Percentiles rank a stretch among this genome's conserved stretches.
Evolutionary conservation across 169 alveolate species (phyloP).

Genomic region (Besnoitia besnoiti): DNA sequence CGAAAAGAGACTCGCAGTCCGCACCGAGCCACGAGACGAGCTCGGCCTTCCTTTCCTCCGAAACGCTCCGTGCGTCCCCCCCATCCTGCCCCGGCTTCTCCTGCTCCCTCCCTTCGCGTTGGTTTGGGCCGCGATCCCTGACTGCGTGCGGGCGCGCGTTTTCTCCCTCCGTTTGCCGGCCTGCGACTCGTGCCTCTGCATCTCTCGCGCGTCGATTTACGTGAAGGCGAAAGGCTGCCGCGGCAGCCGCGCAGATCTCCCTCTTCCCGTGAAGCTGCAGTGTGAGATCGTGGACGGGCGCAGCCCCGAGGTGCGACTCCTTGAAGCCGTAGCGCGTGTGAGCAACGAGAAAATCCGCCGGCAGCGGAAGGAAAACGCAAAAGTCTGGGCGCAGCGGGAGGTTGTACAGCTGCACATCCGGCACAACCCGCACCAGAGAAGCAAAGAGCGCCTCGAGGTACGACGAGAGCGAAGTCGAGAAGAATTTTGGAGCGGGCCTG

Average conservation of each 20-base stretch:
- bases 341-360: background rate
- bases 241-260: background rate
- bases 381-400: background rate
- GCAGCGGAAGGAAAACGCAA: background rate
- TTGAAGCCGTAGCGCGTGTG: slow-evolving; percentile 18
- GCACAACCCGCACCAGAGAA: background rate
- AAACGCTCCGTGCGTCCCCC: background rate
- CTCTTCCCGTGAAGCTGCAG: background rate
- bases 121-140: background rate
- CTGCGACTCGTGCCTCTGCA: background rate
- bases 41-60: too few species aligned
- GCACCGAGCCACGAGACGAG: background rate
- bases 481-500: too few species aligned
- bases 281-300: background rate
- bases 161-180: background rate
- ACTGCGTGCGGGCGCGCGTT: background rate
- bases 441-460: background rate
- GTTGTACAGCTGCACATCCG: background rate
- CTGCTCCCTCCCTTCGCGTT: background rate
- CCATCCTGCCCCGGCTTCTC: background rate
- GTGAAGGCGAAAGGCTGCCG: background rate
- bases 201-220: too few species aligned
- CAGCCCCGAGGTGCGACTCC: slow-evolving; percentile 3
- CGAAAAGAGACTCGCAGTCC: background rate
- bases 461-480: background rate